phyloP scores from a whole-genome alignment of 306 rosid genomes.

The Dryas drummondii region DNA sequence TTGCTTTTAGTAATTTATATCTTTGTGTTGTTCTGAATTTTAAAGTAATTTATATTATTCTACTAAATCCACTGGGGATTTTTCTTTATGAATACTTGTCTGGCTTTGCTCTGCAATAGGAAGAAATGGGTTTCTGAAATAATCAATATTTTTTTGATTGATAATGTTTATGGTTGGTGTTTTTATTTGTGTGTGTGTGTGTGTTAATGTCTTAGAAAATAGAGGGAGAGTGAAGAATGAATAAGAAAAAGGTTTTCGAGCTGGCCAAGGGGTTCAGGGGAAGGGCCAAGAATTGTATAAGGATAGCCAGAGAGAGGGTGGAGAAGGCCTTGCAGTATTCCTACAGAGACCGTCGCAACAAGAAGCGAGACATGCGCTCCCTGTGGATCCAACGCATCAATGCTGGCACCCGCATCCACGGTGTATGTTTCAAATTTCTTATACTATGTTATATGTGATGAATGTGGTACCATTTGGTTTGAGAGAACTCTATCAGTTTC shows the following conservation, averaged over 20 bases:
- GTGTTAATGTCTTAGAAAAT: conserved; percentile 12
- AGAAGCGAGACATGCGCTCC: conserved; percentile 93
- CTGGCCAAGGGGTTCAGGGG: conserved; percentile 96
- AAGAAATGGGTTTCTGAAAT: background rate
- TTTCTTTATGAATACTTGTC: background rate
- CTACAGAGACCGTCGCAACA: conserved; percentile 91
- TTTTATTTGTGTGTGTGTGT: background rate
- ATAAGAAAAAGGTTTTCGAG: conserved; percentile 81
- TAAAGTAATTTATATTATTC: background rate
- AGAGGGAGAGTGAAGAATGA: conserved; percentile 48
- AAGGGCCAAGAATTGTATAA: conserved; percentile 94
- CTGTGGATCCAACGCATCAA: conserved; percentile 96
- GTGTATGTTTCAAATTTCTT: conserved; percentile 49
- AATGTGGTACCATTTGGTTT: background rate
- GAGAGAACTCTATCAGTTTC: background rate
- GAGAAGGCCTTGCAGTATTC: conserved; percentile 99
- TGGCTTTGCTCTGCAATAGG: background rate
- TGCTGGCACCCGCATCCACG: conserved; percentile 88
- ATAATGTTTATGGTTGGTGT: background rate
- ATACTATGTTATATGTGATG: conserved; percentile 1
- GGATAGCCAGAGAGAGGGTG: conserved; percentile 95
- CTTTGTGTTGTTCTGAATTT: background rate
- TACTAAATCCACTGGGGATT: background rate
- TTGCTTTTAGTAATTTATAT: background rate
- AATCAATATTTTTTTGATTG: background rate